Evolutionary conservation across 2,329 filamentous ascomycete species (phyloP).

Genomic region (Ilyonectria robusta): DNA sequence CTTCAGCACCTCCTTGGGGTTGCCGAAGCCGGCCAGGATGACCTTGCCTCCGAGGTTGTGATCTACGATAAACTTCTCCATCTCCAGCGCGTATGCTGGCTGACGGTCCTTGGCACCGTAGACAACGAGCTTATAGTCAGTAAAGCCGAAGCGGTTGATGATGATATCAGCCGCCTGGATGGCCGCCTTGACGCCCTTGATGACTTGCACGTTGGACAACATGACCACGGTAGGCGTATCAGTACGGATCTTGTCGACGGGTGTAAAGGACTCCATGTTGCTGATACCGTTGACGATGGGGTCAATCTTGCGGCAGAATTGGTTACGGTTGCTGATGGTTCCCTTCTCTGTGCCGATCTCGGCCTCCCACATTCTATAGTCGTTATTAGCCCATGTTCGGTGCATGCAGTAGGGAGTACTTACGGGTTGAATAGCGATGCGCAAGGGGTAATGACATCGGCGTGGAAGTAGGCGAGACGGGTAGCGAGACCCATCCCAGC

Average conservation of each 20-base stretch:
- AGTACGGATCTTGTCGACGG: slow-evolving; percentile 38
- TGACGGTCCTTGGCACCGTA: slow-evolving; percentile 40
- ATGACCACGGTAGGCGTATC: slow-evolving; percentile 38
- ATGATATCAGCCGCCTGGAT: slow-evolving; percentile 40
- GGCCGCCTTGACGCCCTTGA: slow-evolving; percentile 40
- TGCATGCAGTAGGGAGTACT: slow-evolving; percentile 1
- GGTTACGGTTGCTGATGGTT: slow-evolving; percentile 29
- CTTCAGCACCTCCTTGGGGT: slow-evolving; percentile 37
- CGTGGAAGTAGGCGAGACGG: slow-evolving; percentile 40
- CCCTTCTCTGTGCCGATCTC: slow-evolving; percentile 39
- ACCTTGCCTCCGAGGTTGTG: slow-evolving; percentile 29
- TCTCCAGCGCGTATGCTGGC: slow-evolving; percentile 37
- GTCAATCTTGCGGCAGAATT: slow-evolving; percentile 38
- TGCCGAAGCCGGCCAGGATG: slow-evolving; percentile 36
- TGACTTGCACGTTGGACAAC: slow-evolving; percentile 40
- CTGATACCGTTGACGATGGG: slow-evolving; percentile 42
- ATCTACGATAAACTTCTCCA: slow-evolving; percentile 40
- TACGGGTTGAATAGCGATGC: slow-evolving; percentile 41
- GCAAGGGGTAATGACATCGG: slow-evolving; percentile 40
- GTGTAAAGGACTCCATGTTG: slow-evolving; percentile 37
- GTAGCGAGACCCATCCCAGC: slow-evolving; percentile 36
- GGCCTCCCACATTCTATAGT: slow-evolving; percentile 37
- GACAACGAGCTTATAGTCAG: slow-evolving; percentile 37
- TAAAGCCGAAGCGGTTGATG: slow-evolving; percentile 36
- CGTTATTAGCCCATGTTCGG: not conserved